These are phyloP conservation scores for Aspergillus clavatus DNA, from an alignment of 2,329 filamentous ascomycete species.

Conservation along the genomic window DNA sequence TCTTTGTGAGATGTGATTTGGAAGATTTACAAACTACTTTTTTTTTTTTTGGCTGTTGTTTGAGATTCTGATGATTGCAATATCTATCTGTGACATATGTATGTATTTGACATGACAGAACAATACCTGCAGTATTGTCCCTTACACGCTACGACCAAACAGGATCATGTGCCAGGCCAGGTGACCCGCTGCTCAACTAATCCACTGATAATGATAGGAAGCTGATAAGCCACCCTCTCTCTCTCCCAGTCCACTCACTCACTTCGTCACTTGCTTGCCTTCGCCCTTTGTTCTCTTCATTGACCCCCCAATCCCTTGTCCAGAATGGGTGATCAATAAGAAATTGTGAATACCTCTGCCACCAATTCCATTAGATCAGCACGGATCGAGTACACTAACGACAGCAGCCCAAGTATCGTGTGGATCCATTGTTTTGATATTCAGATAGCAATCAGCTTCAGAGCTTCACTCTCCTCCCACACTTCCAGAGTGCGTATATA, in stretches of 20 bases:
- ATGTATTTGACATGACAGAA: too few relatives aligned
- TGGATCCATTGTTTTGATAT: neutral
- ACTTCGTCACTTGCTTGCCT: neutral
- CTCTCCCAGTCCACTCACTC: neutral
- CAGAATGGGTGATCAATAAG: slow-evolving; percentile 13
- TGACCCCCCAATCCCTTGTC: neutral
- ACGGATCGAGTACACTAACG: neutral
- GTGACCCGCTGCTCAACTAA: slow-evolving; percentile 6
- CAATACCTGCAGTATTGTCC: too few relatives aligned
- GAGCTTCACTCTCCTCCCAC: neutral
- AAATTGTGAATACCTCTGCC: neutral
- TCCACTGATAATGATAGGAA: neutral
- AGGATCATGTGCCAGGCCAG: slow-evolving; percentile 8
- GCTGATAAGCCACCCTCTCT: slow-evolving; percentile 9
- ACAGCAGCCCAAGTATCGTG: neutral
- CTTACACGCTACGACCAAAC: too few relatives aligned
- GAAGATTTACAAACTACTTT: neutral
- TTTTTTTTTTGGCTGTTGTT: neutral
- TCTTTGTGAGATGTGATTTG: neutral
- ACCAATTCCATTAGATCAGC: neutral
- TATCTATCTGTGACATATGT: too few relatives aligned
- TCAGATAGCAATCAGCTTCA: neutral
- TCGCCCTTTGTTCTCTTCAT: neutral
- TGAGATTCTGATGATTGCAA: too few relatives aligned
- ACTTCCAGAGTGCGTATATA: neutral